Evolutionary conservation across 129 eudicot species (phyloP).

Genomic region (Centella asiatica): DNA sequence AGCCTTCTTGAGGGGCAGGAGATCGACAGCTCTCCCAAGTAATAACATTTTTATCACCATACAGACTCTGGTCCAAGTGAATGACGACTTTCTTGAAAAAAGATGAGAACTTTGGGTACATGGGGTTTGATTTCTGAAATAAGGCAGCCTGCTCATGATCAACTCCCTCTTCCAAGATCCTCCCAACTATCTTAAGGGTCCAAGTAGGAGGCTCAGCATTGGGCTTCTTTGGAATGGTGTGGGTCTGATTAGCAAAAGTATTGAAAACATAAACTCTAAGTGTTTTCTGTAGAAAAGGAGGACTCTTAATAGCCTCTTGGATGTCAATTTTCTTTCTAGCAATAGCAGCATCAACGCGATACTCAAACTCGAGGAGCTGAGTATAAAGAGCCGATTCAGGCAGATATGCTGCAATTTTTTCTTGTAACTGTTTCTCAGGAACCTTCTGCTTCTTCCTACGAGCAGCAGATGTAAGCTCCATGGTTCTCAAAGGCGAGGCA

Average conservation of each 20-base stretch:
- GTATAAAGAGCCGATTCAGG: conserved; percentile 86
- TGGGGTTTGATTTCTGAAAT: conserved; percentile 50
- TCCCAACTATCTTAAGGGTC: conserved; percentile 85
- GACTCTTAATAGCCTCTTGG: conserved; percentile 75
- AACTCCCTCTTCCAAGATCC: conserved; percentile 86
- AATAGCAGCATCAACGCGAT: conserved; percentile 83
- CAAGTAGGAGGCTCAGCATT: conserved; percentile 78
- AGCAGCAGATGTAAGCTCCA: conserved; percentile 61
- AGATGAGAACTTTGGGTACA: conserved; percentile 80
- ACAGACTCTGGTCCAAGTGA: conserved; percentile 67
- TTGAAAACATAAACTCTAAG: conserved; percentile 85
- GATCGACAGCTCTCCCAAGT: conserved; percentile 79
- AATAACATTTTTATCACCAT: conserved; percentile 81
- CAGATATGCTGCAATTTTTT: conserved; percentile 70
- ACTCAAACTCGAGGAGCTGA: conserved; percentile 89
- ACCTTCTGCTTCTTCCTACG: conserved; percentile 75
- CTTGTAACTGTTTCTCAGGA: conserved; percentile 66
- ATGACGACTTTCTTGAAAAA: conserved; percentile 74
- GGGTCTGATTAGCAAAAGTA: conserved; percentile 78
- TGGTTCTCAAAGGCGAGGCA: conserved; percentile 45
- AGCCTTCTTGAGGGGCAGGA: conserved; percentile 88
- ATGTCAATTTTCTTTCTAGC: conserved; percentile 74
- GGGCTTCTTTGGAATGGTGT: conserved; percentile 59
- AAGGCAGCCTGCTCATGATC: conserved; percentile 79
- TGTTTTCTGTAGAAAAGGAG: conserved; percentile 71